phyloP scores from a whole-genome alignment of 2,329 filamentous ascomycete species.

The Purpureocillium lavendulum region DNA sequence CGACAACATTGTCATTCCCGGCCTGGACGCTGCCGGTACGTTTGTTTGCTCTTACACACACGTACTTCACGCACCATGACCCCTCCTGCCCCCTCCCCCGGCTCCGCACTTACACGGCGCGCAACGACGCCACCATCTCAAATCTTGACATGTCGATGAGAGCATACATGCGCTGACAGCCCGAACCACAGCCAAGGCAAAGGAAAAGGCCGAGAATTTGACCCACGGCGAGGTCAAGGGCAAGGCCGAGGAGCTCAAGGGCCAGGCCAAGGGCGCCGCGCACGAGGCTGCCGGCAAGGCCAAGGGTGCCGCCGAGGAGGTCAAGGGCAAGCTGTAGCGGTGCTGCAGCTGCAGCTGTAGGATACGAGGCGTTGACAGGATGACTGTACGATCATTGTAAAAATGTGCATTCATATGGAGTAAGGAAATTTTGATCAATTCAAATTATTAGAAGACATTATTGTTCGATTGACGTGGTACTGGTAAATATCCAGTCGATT shows the following conservation, averaged over 20 bases:
- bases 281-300: constrained; percentile 26
- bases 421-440: too few relatives aligned
- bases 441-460: not conserved
- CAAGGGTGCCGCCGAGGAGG: constrained; percentile 32
- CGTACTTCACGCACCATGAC: too few relatives aligned
- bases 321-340: constrained; percentile 11
- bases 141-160: too few relatives aligned
- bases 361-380: not conserved
- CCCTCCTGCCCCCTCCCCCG: too few relatives aligned
- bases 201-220: constrained; percentile 30
- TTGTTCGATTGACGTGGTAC: too few relatives aligned
- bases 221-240: constrained; percentile 26
- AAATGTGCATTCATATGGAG: not conserved
- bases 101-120: too few relatives aligned
- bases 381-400: constrained; percentile 1
- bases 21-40: constrained; percentile 51
- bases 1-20: constrained; percentile 54
- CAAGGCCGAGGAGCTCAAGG: constrained; percentile 21
- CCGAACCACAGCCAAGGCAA: constrained; percentile 32
- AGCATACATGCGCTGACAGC: too few relatives aligned
- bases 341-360: not conserved
- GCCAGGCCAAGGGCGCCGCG: constrained; percentile 28
- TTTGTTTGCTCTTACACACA: constrained; percentile 8
- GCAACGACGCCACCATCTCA: too few relatives aligned
- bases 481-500: too few relatives aligned